Percentiles rank a stretch among this genome's conserved stretches.
Conservation (phyloP, 306 rosid species). For the Astragalus membranaceus region DNA sequence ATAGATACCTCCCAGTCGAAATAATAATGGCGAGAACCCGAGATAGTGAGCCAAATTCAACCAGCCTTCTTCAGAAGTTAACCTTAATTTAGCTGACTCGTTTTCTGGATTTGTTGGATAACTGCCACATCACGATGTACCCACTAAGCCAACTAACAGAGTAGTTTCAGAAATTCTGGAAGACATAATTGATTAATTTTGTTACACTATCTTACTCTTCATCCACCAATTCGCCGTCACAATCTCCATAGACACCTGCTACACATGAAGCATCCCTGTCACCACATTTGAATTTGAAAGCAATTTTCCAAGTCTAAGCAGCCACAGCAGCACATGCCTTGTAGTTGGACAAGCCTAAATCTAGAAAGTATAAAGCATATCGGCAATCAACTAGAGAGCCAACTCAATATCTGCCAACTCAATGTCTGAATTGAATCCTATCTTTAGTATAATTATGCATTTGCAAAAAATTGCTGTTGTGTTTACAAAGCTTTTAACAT, state of each 20-base stretch:
- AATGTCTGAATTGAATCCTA: conserved; percentile 1
- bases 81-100: conserved; percentile 51
- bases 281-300: conserved; percentile 10
- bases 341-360: neutral
- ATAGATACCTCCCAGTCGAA: conserved; percentile 94
- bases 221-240: conserved; percentile 65
- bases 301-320: neutral
- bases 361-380: neutral
- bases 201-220: conserved; percentile 71
- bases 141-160: conserved; percentile 14
- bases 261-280: conserved; percentile 2
- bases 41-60: conserved; percentile 44
- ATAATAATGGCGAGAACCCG: conserved; percentile 41
- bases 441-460: neutral
- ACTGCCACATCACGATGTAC: conserved; percentile 40
- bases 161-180: conserved; percentile 19
- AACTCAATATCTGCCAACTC: too few relatives aligned
- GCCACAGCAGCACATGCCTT: neutral
- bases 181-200: conserved; percentile 17
- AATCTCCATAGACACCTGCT: conserved; percentile 83
- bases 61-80: conserved; percentile 81
- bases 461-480: neutral
- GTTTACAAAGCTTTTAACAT: neutral
- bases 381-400: neutral
- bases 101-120: conserved; percentile 50